Evolutionary conservation across 1,284 basidiomycete genomes (phyloP).

Genomic region (Cryptococcus sp.): DNA sequence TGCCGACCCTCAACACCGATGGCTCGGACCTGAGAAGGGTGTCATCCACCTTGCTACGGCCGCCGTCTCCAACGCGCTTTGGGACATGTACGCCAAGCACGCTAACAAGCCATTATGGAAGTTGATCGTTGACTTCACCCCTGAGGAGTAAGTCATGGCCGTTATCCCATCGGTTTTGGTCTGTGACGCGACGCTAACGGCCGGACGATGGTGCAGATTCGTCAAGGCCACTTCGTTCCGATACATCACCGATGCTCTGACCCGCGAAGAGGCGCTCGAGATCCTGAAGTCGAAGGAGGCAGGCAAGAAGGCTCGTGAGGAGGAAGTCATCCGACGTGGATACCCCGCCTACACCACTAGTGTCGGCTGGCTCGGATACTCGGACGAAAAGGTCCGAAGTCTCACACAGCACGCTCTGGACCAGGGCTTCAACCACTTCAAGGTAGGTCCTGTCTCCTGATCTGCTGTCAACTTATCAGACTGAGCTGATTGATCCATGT

Average conservation of each 20-base stretch:
- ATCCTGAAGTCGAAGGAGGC: constrained; percentile 76
- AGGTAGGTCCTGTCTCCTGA: constrained; percentile 51
- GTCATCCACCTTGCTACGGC: constrained; percentile 61
- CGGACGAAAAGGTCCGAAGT: constrained; percentile 84
- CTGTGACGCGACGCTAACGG: too few species aligned
- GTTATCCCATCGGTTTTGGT: background rate
- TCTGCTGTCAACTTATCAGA: background rate
- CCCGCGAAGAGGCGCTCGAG: constrained; percentile 80
- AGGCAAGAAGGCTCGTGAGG: constrained; percentile 76
- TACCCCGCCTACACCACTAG: constrained; percentile 96
- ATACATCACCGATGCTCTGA: constrained; percentile 92
- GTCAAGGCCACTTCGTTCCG: constrained; percentile 81
- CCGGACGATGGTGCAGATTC: constrained; percentile 52
- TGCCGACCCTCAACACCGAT: constrained; percentile 83
- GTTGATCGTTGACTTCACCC: constrained; percentile 60
- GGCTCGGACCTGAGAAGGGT: constrained; percentile 63
- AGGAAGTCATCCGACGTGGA: constrained; percentile 64
- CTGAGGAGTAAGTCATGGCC: constrained; percentile 63
- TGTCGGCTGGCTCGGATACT: constrained; percentile 90
- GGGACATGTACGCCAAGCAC: constrained; percentile 59
- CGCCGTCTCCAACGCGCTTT: constrained; percentile 58
- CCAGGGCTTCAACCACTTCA: constrained; percentile 92
- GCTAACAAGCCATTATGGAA: constrained; percentile 61
- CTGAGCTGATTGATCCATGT: constrained; percentile 5
- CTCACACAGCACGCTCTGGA: constrained; percentile 82